Evolutionary conservation across 2,329 filamentous ascomycete species (phyloP), one percentile per base, ranked within the genome.

Genomic region (Ceratocystis harringtonii): DNA sequence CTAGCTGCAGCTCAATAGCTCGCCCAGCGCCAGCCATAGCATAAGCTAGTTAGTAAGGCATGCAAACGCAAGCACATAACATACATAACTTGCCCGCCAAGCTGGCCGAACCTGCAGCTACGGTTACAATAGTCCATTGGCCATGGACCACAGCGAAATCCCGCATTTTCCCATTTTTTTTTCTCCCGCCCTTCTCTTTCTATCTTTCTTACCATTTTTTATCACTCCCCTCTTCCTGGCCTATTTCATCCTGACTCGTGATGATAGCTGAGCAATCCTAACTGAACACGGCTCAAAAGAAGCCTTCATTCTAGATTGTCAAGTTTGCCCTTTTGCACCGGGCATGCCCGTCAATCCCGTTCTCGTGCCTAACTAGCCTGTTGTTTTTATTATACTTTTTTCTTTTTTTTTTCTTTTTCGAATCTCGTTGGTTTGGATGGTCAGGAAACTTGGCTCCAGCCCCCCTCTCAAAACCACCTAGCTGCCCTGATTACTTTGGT

Each of bases 151-250:
- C 32, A 7, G 55, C 25, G 28, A 58, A 58, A 61, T 61, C 60
- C 60, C 41, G 36, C 32, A 43, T 45, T 61, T 45, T 45, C 32
- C 36, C 60, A 25, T 44, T 22, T 45, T 45, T 1, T 44, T 45
- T 44, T 8, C 36, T 22, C 60, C n/a, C 15, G 6, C 19, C 32
- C 19, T 44, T 45, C 8, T 28, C 15, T 52, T 52, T 48, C 19
- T 61, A 19, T 41, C 36, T 44, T 30, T 25, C 60, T 25, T 61
- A 43, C 41, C 60, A n/a, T 52, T 61, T 45, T 61, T 61, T 30
- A 61, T 45, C 60, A 36, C 41, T 28, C 58, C 60, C 41, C 36
- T 61, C 60, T 61, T 43, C 41, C 22, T 61, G 36, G 32, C 60
- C n/a, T 12, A 43, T 45, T 61, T 58, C 55, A 36, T 58, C 55